These are phyloP conservation scores for Hymenoscyphus albidus DNA, from an alignment of 2,329 filamentous ascomycete genomes.

Conservation along the genomic window DNA sequence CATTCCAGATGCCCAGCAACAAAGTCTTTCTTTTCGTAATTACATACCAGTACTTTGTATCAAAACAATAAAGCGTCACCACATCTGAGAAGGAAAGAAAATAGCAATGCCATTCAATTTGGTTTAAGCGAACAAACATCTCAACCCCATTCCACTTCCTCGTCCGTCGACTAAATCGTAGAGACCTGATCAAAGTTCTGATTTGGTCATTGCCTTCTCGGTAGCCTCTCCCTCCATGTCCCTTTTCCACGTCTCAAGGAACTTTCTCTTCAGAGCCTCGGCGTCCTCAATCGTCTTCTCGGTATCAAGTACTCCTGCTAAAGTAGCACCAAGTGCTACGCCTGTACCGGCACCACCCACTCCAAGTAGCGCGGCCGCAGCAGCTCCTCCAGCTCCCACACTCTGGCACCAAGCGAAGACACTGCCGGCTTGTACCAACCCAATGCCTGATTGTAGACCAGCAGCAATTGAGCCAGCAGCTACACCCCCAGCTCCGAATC, in stretches of 20 bases:
- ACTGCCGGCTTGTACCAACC: slow-evolving; percentile 30
- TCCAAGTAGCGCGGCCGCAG: slow-evolving; percentile 24
- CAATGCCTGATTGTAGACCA: slow-evolving; percentile 29
- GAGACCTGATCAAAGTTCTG: neutral
- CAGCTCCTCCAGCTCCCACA: slow-evolving; percentile 29
- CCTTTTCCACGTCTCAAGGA: slow-evolving; percentile 18
- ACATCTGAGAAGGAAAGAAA: too few relatives aligned
- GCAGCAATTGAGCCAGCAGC: slow-evolving; percentile 26
- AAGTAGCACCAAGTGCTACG: slow-evolving; percentile 15
- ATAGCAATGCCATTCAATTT: too few relatives aligned
- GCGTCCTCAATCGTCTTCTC: neutral
- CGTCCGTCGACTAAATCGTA: too few relatives aligned
- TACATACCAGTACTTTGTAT: too few relatives aligned
- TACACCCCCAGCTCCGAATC: slow-evolving; percentile 28
- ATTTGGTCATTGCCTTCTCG: neutral
- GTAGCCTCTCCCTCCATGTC: slow-evolving; percentile 5
- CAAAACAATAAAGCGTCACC: too few relatives aligned
- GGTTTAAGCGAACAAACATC: too few relatives aligned
- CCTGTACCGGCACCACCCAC: slow-evolving; percentile 18
- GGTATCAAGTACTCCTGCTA: slow-evolving; percentile 17
- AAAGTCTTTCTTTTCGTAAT: too few relatives aligned
- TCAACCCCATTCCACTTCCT: too few relatives aligned
- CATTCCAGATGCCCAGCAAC: too few relatives aligned
- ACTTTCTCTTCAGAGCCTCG: slow-evolving; percentile 18
- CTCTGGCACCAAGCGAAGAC: slow-evolving; percentile 34